phyloP scores from a whole-genome alignment of 2,329 filamentous ascomycete genomes.

The Periconia macrospinosa region DNA sequence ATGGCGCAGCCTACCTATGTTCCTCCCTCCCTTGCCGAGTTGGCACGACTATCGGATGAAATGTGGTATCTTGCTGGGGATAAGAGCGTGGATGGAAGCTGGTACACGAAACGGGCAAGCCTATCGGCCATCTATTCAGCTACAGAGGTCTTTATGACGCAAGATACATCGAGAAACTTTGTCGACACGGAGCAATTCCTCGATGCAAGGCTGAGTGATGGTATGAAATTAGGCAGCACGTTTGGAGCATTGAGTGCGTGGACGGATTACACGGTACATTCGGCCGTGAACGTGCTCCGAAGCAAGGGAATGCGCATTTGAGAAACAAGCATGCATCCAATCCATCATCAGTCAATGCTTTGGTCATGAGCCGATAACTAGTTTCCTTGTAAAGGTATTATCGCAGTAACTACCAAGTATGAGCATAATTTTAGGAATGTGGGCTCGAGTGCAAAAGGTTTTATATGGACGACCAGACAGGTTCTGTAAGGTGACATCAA shows the following conservation, averaged over 20 bases:
- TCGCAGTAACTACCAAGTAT: too few species aligned
- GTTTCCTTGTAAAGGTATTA: too few species aligned
- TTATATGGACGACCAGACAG: too few species aligned
- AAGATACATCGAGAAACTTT: slow-evolving; percentile 74
- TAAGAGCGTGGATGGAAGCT: slow-evolving; percentile 75
- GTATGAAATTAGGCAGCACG: slow-evolving; percentile 62
- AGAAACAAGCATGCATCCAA: slow-evolving; percentile 14
- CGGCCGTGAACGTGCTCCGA: slow-evolving; percentile 77
- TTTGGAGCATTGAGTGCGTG: slow-evolving; percentile 71
- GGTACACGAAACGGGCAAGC: slow-evolving; percentile 76
- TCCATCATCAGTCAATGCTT: too few species aligned
- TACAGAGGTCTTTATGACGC: slow-evolving; percentile 91
- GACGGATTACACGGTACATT: slow-evolving; percentile 78
- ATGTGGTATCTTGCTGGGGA: slow-evolving; percentile 89
- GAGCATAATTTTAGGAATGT: too few species aligned
- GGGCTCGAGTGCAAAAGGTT: too few species aligned
- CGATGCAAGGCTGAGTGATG: slow-evolving; percentile 72
- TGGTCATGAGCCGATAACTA: too few species aligned
- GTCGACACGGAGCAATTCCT: slow-evolving; percentile 79
- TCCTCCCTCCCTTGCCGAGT: slow-evolving; percentile 73
- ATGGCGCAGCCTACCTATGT: slow-evolving; percentile 86
- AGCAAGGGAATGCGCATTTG: slow-evolving; percentile 85
- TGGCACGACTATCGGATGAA: slow-evolving; percentile 84
- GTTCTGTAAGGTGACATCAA: too few species aligned
- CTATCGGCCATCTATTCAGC: slow-evolving; percentile 69